Evolutionary conservation across 768 basidiomycete species (phyloP).

Genomic region (Leccinum fibrillosum): DNA sequence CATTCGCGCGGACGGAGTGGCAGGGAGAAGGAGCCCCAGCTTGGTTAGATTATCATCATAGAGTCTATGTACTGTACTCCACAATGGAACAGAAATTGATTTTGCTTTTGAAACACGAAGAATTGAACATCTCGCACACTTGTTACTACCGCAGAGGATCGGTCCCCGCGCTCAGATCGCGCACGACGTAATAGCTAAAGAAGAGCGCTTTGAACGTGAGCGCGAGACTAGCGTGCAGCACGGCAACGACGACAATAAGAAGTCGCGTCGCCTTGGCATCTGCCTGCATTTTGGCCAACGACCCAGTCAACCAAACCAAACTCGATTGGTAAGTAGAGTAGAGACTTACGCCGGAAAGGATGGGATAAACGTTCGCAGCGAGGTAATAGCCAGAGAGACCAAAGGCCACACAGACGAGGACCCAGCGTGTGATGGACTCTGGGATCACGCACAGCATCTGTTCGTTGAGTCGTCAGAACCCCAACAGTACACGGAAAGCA

Average conservation of each 20-base stretch:
- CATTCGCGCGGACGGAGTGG: no score
- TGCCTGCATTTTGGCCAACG: constrained; percentile 44
- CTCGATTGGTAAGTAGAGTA: not conserved
- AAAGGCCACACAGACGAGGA: constrained; percentile 69
- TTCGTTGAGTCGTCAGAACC: not conserved
- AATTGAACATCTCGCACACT: not conserved
- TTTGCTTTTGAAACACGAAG: no score
- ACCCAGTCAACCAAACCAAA: not conserved
- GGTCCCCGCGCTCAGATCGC: constrained; percentile 32
- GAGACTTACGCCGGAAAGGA: constrained; percentile 72
- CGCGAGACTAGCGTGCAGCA: constrained; percentile 76
- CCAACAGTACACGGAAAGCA: not conserved
- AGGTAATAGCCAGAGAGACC: constrained; percentile 87
- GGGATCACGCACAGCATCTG: constrained; percentile 87
- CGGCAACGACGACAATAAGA: constrained; percentile 70
- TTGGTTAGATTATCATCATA: no score
- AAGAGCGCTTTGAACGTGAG: constrained; percentile 77
- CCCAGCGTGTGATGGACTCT: constrained; percentile 78
- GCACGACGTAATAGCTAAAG: constrained; percentile 55
- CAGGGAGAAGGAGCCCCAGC: no score
- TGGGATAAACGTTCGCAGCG: constrained; percentile 80
- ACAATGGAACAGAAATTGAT: no score
- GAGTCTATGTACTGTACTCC: no score
- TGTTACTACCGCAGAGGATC: constrained; percentile 20
- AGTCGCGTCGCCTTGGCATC: constrained; percentile 86